Conservation (phyloP, 768 basidiomycete species). For the Ramaria rubella region DNA sequence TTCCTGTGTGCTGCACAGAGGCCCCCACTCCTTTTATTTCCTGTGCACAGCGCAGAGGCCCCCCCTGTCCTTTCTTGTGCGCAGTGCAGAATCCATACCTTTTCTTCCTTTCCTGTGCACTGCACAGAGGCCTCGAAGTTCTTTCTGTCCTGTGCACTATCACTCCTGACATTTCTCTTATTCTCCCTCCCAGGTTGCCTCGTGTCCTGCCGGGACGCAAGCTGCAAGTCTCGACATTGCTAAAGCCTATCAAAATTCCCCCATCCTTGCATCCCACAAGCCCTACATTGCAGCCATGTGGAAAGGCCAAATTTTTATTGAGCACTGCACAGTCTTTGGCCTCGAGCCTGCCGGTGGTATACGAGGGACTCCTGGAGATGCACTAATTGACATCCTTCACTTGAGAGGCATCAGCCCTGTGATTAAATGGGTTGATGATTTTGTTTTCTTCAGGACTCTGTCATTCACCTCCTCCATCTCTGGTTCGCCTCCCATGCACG, state of each 20-base stretch:
- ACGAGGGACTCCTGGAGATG: conserved; percentile 26
- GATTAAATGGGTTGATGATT: conserved; percentile 34
- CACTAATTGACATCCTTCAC: conserved; percentile 20
- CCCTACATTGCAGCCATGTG: conserved; percentile 27
- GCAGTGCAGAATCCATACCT: too few species aligned
- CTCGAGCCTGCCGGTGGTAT: conserved; percentile 25
- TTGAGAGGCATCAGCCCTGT: conserved; percentile 16
- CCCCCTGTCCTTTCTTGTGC: background rate
- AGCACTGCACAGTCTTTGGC: conserved; percentile 31
- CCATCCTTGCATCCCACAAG: conserved; percentile 28
- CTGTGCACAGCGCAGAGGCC: too few species aligned
- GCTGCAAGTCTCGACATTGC: conserved; percentile 28
- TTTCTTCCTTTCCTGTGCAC: too few species aligned
- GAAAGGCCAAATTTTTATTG: conserved; percentile 21
- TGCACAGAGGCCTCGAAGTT: too few species aligned
- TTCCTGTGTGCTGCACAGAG: too few species aligned
- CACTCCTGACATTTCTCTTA: too few species aligned
- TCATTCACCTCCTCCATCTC: background rate
- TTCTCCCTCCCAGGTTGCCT: conserved; percentile 24
- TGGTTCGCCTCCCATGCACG: too few species aligned
- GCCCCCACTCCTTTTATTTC: too few species aligned
- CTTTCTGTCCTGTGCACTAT: background rate
- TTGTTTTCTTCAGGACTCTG: conserved; percentile 21
- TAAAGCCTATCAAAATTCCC: conserved; percentile 31
- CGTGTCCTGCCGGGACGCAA: conserved; percentile 26